Evolutionary conservation across 306 rosid genomes (phyloP), one percentile per base, ranked within the genome.

Genomic region (Acacia acuminata): DNA sequence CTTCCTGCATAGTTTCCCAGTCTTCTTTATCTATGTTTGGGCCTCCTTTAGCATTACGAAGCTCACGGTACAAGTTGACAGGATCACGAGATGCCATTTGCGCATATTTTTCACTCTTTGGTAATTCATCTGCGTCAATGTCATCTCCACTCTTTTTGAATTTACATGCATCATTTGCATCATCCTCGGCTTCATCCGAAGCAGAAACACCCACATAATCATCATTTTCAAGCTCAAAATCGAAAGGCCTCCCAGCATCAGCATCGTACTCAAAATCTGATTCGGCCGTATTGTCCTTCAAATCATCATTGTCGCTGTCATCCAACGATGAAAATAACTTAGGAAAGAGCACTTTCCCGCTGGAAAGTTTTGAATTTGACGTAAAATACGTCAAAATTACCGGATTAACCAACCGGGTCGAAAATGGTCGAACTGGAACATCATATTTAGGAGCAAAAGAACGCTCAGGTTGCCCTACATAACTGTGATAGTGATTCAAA

Each of bases 1-100:
- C 82, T 61, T 87, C 88, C 13, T 20, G 43, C 47, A 93, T 71
- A 61, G 70, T 61, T 22, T 88, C 93, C 89, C 84, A 77, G 58
- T 92, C 92, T 30, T 77, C 36, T 66, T 75, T 84, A 7, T 74
- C 78, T 78, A 76, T 81, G 79, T 82, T 82, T 53, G 78, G 84
- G 79, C 87, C 86, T 82, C 9, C 76, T 69, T 84, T 77, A 38
- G 45, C 82, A 44, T 80, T 71, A 30, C 84, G 19, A 63, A 95
- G 87, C 83, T 86, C 89, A 6, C 60, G 74, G 72, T 93, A 95
- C 80, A 95, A 72, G 80, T 90, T 90, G 38, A 82, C 86, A 47
- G 98, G 92, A 61, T 90, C 91, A 4, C 82, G 75, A 6, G 81
- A 85, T 13, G 77, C 90, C 73, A 90, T 84, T 10, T 71, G 88